phyloP scores from a whole-genome alignment of 495 filamentous ascomycete genomes.

The Penicillium subrubescens region DNA sequence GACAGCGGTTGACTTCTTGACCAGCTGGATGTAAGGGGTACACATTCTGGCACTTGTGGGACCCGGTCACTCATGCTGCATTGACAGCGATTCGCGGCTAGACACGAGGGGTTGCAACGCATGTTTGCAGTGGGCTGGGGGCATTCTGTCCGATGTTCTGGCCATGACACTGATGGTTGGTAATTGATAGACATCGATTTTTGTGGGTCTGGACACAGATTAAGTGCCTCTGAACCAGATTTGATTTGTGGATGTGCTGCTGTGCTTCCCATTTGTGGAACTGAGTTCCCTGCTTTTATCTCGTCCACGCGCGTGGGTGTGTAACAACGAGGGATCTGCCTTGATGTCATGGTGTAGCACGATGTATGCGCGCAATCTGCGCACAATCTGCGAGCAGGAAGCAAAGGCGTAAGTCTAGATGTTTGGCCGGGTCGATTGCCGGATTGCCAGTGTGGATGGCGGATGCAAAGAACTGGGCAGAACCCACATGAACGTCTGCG shows the following conservation, averaged over 20 bases:
- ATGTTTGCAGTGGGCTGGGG: neutral
- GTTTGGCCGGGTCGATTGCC: neutral
- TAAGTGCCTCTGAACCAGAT: neutral
- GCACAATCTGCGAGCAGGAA: neutral
- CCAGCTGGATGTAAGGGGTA: constrained; percentile 13
- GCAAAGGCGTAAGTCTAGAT: neutral
- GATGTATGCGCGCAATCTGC: neutral
- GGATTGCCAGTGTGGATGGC: neutral
- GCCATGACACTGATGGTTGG: neutral
- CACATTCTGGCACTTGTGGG: neutral
- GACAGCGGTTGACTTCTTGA: constrained; percentile 7
- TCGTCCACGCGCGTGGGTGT: neutral
- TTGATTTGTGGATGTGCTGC: neutral
- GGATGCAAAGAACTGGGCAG: neutral
- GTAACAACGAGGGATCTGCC: constrained; percentile 1
- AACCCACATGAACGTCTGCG: neutral
- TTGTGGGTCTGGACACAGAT: neutral
- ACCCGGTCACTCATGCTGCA: neutral
- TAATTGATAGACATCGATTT: neutral
- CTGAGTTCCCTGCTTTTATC: neutral
- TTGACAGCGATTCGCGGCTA: too few relatives aligned
- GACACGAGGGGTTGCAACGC: constrained; percentile 8
- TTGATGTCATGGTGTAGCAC: neutral
- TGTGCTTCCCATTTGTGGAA: neutral
- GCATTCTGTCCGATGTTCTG: neutral